Evolutionary conservation across 2,329 filamentous ascomycete species (phyloP).

Genomic region (Epicoccum sorghinum): DNA sequence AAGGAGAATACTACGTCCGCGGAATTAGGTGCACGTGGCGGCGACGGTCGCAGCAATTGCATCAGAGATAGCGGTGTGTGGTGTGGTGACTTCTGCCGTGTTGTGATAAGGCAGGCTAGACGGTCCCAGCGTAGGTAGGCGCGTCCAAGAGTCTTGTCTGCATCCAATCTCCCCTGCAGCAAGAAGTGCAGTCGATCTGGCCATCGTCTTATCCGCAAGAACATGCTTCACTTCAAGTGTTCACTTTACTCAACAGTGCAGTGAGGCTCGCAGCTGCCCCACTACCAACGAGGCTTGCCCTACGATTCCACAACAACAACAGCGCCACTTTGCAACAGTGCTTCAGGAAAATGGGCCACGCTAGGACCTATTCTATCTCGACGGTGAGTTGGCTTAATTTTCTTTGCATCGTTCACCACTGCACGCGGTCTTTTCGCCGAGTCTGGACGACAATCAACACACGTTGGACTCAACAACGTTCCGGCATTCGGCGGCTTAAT

Average conservation of each 20-base stretch:
- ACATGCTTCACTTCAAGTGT: background rate
- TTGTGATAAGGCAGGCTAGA: constrained; percentile 24
- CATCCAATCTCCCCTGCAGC: constrained; percentile 4
- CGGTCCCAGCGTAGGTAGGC: constrained; percentile 7
- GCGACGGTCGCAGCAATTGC: constrained; percentile 18
- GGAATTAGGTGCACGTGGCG: constrained; percentile 22
- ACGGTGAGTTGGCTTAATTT: constrained; percentile 38
- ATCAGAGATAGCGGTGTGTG: constrained; percentile 32
- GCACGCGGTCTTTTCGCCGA: constrained; percentile 24
- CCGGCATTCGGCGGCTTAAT: constrained; percentile 38
- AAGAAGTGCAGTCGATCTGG: background rate
- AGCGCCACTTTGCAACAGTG: constrained; percentile 10
- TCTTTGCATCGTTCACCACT: constrained; percentile 15
- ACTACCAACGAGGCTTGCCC: constrained; percentile 12
- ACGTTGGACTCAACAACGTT: constrained; percentile 24
- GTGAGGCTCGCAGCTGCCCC: constrained; percentile 21
- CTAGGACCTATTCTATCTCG: constrained; percentile 46
- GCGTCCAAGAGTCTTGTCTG: constrained; percentile 16
- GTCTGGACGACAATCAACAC: constrained; percentile 21
- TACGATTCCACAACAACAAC: constrained; percentile 5
- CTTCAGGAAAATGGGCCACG: constrained; percentile 31
- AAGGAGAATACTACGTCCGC: background rate
- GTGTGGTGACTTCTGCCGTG: constrained; percentile 11
- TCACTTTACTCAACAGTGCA: background rate
- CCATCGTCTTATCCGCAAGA: constrained; percentile 6